Evolutionary conservation across 331 rosid genomes (phyloP), one percentile per base, ranked within the genome.

Genomic region (Pyrus hybrid): DNA sequence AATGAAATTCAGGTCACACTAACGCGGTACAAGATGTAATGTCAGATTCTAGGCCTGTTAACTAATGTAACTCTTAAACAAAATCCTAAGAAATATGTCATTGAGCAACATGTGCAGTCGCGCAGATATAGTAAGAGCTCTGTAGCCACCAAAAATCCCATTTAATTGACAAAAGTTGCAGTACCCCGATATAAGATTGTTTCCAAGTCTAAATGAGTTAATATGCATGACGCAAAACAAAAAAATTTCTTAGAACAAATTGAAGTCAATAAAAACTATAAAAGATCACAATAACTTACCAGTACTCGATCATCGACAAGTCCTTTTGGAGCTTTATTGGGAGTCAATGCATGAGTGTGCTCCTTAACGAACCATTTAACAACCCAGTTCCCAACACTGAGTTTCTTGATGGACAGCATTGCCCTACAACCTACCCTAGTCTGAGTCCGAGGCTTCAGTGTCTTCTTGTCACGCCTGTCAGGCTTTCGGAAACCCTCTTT

Each of bases 341-440:
- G 57, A 58, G 76, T 54, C 70, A 83, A 72, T n/a, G 79, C 63
- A 68, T 83, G 86, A 67, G 72, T 62, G 69, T 83, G 86, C 75
- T 80, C 86, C 73, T 72, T 83, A 16, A 79, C 43, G 32, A 83
- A 72, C 76, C 77, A 76, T 11, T 78, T 67, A 25, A 83, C 81
- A 41, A 79, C 58, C 84, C 86, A 83, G 53, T 75, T 83, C 22
- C 79, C 70, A 68, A 70, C 57, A 62, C 67, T 71, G 5, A 79
- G 69, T 67, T 65, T 71, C 74, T 80, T 79, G 22, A 83, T 13
- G 0, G 67, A 76, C 13, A 83, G 73, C 81, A 71, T 79, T 60
- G 83, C 86, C 79, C 69, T 79, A 80, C 86, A 83, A 26, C 86
- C 86, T 45, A 79, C 76, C 71, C 86, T 79, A 14, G 81, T 75